Conservation (phyloP, 345 rosid species). For the Tarenaya hassleriana region DNA sequence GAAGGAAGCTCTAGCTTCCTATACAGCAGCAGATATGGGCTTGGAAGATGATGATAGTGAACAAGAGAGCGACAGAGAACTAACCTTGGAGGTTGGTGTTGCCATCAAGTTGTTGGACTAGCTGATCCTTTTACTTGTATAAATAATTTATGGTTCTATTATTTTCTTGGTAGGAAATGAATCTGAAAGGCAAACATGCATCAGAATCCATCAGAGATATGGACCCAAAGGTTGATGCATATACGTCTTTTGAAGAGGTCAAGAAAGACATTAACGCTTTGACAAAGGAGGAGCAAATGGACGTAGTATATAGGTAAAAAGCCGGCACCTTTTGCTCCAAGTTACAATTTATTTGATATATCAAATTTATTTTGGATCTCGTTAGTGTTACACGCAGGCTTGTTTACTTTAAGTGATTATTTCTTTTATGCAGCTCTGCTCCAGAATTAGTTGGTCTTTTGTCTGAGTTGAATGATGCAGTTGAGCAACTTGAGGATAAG, state of each 20-base stretch:
- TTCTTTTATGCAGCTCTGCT: conserved; percentile 56
- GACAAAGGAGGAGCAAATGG: conserved; percentile 85
- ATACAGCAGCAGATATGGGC: conserved; percentile 70
- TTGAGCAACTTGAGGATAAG: conserved; percentile 61
- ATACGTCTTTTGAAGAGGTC: conserved; percentile 41
- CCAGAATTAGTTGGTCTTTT: conserved; percentile 87
- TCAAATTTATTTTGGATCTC: conserved; percentile 1
- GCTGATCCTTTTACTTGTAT: conserved; percentile 16
- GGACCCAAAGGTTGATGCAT: conserved; percentile 30
- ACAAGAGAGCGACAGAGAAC: conserved; percentile 48
- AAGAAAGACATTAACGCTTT: conserved; percentile 69
- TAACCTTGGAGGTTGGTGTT: conserved; percentile 61
- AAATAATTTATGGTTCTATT: conserved; percentile 6
- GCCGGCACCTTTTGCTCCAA: background rate
- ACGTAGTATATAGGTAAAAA: conserved; percentile 63
- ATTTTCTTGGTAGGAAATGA: conserved; percentile 48
- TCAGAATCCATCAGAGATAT: conserved; percentile 21
- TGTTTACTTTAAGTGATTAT: conserved; percentile 10
- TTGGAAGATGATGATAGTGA: conserved; percentile 49
- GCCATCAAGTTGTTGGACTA: background rate
- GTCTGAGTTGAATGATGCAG: conserved; percentile 67
- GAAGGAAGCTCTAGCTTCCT: conserved; percentile 36
- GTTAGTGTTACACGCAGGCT: background rate
- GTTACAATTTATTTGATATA: conserved; percentile 1
- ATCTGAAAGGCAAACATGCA: conserved; percentile 32